Base-by-base conservation (phyloP, 164 flowering plant species). In the Annona squamosa region DNA sequence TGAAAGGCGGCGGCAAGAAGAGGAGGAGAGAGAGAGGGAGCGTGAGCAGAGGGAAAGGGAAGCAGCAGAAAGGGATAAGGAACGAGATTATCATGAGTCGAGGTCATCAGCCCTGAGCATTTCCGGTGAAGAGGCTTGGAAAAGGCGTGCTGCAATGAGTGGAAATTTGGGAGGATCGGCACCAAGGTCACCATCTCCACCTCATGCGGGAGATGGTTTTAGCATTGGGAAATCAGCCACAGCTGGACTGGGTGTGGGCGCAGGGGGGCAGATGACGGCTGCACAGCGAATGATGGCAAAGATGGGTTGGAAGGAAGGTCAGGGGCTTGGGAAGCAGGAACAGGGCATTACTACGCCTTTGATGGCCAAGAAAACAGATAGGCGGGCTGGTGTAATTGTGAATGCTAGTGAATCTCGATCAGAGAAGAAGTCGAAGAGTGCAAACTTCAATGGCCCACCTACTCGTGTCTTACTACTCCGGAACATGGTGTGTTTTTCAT, bases 261-360 rank as follows among this genome's bases (percentile, higher is more conserved):
- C 98, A 0, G 98, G 97, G 42, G 99, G 99, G 68, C 92, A 96
- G 76, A 96, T 96, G 99, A 96, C 98, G 5, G 97, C 98, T 0
- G 99, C 99, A 0, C 99, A 96, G 76, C 87, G 95, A 75, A 96
- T 96, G 99, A 96, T 96, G 99, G 99, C 99, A 1, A 96, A 92
- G 83, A 96, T 96, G 99, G 99, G 99, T 9, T 96, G 99, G 99
- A 96, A 96, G 81, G 83, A 86, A 71, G 99, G 99, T 26, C 99
- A 96, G 79, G 99, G 99, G n/a, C 87, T 96, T 67, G 99, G 99
- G 63, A 96, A 86, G 83, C 97, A 86, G 82, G 99, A 96, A 82
- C 99, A 96, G 75, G 99, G 99, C 64, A 96, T 96, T 70, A 96
- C 97, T 1, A 93, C 98, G 63, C 98, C 99, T 0, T 79, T 96